Conservation (phyloP, 2,329 filamentous ascomycete species). For the Calonectria naviculata region DNA sequence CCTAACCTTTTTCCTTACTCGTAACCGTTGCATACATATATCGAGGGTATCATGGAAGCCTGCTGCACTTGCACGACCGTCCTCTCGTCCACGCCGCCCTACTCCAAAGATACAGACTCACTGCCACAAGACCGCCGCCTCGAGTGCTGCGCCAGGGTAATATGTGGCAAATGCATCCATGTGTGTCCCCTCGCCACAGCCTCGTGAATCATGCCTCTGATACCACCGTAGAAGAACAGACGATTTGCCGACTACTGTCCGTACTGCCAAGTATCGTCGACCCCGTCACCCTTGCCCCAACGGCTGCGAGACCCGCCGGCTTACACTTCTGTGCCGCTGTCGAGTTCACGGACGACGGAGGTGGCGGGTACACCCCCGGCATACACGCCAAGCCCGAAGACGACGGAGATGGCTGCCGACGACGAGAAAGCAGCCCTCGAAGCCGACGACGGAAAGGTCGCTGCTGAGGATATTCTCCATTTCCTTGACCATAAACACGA, state of each 20-base stretch:
- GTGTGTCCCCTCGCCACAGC: conserved; percentile 51
- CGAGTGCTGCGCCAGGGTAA: conserved; percentile 75
- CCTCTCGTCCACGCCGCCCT: conserved; percentile 64
- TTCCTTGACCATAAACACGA: conserved; percentile 79
- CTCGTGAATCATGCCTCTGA: conserved; percentile 20
- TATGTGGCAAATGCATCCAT: conserved; percentile 78
- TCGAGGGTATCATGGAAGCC: conserved; percentile 50
- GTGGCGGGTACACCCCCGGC: conserved; percentile 51
- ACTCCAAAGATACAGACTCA: conserved; percentile 66
- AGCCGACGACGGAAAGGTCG: conserved; percentile 45
- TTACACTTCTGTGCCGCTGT: conserved; percentile 60
- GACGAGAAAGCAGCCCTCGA: conserved; percentile 40
- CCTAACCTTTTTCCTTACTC: neutral
- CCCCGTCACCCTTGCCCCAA: conserved; percentile 67
- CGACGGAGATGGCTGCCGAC: conserved; percentile 4
- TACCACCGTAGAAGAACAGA: conserved; percentile 64
- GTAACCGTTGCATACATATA: neutral
- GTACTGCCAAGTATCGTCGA: conserved; percentile 79
- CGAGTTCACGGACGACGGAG: conserved; percentile 35
- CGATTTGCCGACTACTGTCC: conserved; percentile 77
- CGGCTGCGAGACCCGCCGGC: conserved; percentile 76
- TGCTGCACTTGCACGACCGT: conserved; percentile 79
- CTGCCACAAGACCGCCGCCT: conserved; percentile 69
- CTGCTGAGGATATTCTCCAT: conserved; percentile 75
- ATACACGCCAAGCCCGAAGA: conserved; percentile 44